Percentiles rank a stretch among this genome's conserved stretches.
Conservation (phyloP, 371 early-diverging fungal genomes). For the Cokeromyces recurvatus region DNA sequence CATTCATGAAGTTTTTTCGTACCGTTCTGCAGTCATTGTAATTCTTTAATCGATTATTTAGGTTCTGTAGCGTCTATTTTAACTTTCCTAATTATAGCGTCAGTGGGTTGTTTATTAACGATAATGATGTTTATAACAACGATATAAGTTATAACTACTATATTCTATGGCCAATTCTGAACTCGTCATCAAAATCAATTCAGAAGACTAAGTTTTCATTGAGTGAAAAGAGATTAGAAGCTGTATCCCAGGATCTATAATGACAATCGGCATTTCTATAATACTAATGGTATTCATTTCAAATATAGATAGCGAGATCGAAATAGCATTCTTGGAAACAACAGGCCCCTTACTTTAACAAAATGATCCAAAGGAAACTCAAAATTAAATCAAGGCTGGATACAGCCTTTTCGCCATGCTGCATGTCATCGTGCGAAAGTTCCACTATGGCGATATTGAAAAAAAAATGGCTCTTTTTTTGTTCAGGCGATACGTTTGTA, state of each 20-base stretch:
- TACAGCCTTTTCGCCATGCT: conserved; percentile 17
- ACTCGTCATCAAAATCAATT: conserved; percentile 19
- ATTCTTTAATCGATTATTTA: conserved; percentile 12
- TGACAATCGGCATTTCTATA: conserved; percentile 13
- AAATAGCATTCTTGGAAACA: conserved; percentile 18
- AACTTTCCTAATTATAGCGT: conserved; percentile 13
- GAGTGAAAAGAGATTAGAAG: conserved; percentile 20
- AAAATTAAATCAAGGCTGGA: conserved; percentile 19
- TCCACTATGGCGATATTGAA: conserved; percentile 14
- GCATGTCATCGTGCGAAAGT: conserved; percentile 14
- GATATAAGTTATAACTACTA: conserved; percentile 12
- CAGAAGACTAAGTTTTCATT: conserved; percentile 19
- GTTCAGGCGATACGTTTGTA: conserved; percentile 20
- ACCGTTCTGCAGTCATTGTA: conserved; percentile 12
- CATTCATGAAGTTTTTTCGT: conserved; percentile 14
- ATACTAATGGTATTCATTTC: conserved; percentile 19
- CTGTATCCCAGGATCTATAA: conserved; percentile 18
- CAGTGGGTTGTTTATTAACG: conserved; percentile 14
- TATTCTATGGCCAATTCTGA: conserved; percentile 18
- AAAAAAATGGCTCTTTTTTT: conserved; percentile 14
- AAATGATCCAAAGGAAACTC: conserved; percentile 18
- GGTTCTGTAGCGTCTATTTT: conserved; percentile 11
- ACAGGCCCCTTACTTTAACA: conserved; percentile 12
- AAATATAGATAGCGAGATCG: conserved; percentile 9
- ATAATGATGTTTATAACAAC: conserved; percentile 13